Percentiles rank a stretch among this genome's conserved stretches.
Evolutionary conservation across 768 basidiomycete species (phyloP).

Genomic region (Termitomyces sp.): DNA sequence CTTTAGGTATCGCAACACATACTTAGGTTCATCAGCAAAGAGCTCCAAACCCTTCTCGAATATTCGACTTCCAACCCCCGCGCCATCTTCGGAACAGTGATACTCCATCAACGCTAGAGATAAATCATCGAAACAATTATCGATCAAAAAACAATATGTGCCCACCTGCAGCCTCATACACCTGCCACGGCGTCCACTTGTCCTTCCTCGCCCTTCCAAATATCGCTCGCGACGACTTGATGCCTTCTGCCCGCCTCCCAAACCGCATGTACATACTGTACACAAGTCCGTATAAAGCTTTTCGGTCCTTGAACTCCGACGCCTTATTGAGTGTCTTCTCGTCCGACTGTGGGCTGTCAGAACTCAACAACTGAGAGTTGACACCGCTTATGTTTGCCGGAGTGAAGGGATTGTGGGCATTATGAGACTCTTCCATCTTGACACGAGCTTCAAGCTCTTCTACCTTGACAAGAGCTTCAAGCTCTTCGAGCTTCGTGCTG

Average conservation of each 20-base stretch:
- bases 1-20: slow-evolving; percentile 81
- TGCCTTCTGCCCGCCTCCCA: slow-evolving; percentile 80
- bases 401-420: slow-evolving; percentile 2
- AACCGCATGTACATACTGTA: slow-evolving; percentile 95
- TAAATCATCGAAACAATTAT: neutral
- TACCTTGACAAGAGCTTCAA: slow-evolving; percentile 39
- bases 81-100: slow-evolving; percentile 70
- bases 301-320: slow-evolving; percentile 52
- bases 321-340: slow-evolving; percentile 46
- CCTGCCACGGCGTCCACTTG: slow-evolving; percentile 82
- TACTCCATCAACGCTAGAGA: slow-evolving; percentile 87
- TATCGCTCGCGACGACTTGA: slow-evolving; percentile 68
- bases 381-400: slow-evolving; percentile 9
- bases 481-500: slow-evolving; percentile 40
- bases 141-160: slow-evolving; percentile 4
- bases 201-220: slow-evolving; percentile 81
- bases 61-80: slow-evolving; percentile 77
- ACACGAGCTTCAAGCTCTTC: slow-evolving; percentile 33
- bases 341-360: slow-evolving; percentile 40
- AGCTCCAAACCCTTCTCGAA: slow-evolving; percentile 90
- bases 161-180: slow-evolving; percentile 87
- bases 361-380: neutral
- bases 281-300: slow-evolving; percentile 71
- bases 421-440: slow-evolving; percentile 26
- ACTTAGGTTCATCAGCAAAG: slow-evolving; percentile 80